Evolutionary conservation across 176 grass and related monocot genomes (phyloP), one percentile per base, ranked within the genome.

Genomic region (Oropetium thomaeum): DNA sequence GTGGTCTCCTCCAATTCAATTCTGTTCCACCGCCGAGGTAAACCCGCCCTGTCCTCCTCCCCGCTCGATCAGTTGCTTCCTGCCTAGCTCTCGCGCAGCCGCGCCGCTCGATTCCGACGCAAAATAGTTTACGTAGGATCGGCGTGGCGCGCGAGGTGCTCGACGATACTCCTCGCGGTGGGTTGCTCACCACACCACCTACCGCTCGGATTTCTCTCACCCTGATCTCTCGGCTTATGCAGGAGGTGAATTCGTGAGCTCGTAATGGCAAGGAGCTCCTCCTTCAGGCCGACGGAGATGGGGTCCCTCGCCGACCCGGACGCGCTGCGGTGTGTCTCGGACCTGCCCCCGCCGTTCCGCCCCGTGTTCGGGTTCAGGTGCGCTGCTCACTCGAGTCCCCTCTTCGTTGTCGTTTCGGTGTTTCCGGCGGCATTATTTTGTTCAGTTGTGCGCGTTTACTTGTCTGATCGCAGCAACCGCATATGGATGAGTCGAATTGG

Each of bases 301-400:
- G 84, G 86, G 65, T 85, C 83, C 52, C 79, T 81, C 74, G 67
- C 74, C 20, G 91, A 98, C 40, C 67, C 86, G 11, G 89, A 98
- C 74, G 69, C 91, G 25, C 75, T 90, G 62, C 87, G 79, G 30
- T 91, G 79, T 16, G 89, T 92, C 31, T 67, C 79, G 10, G 91
- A 92, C 49, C 81, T 98, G 65, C 95, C 95, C 71, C 70, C 79
- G 66, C 86, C 80, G 10, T 98, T 98, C 79, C 89, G 62, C 58
- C 40, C 84, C 31, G 58, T 84, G 25, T 98, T 94, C 45, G 79
- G 55, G 71, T 98, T 98, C 86, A 94, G 95, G 95, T 97, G 53
- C 25, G 33, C 44, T 13, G 27, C 72, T 63, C 79, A 5, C 48
- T 34, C 60, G 32, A 55, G 5, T 30, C 37, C 17, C 10, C 3